Conservation (phyloP, 306 rosid species). For the Mimosa pudica region DNA sequence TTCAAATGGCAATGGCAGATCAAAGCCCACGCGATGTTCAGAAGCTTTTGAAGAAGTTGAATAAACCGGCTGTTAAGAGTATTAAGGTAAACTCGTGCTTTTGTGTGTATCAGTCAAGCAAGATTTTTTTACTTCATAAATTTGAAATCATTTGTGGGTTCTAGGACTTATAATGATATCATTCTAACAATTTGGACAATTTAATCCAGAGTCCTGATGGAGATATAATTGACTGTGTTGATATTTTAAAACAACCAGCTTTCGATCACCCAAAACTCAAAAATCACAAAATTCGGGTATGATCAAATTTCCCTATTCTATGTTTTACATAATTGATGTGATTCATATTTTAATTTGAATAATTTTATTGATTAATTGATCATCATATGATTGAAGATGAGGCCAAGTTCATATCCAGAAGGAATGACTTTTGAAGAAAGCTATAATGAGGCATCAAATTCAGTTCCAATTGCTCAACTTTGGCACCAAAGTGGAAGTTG, state of each 20-base stretch:
- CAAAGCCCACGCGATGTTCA: no score
- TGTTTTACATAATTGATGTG: not conserved
- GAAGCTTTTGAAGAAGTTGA: not conserved
- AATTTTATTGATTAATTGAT: not conserved
- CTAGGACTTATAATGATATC: not conserved
- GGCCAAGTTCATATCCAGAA: not conserved
- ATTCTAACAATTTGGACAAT: not conserved
- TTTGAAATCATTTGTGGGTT: not conserved
- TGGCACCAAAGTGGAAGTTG: slow-evolving; percentile 1
- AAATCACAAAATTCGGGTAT: not conserved
- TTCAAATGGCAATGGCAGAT: not conserved
- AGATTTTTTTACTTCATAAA: no score
- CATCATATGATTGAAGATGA: not conserved
- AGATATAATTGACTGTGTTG: not conserved
- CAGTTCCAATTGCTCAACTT: not conserved
- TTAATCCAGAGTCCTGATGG: not conserved
- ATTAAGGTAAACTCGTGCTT: no score
- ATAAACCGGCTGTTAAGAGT: not conserved
- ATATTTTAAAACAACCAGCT: no score
- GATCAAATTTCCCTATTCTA: not conserved
- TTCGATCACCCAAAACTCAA: not conserved
- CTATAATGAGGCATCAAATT: not conserved
- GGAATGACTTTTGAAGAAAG: not conserved
- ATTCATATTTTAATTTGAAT: not conserved
- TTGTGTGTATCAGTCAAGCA: no score